Percentiles rank a stretch among this genome's conserved stretches.
Conservation (phyloP, 345 rosid genomes). For the Erodium maritimum region DNA sequence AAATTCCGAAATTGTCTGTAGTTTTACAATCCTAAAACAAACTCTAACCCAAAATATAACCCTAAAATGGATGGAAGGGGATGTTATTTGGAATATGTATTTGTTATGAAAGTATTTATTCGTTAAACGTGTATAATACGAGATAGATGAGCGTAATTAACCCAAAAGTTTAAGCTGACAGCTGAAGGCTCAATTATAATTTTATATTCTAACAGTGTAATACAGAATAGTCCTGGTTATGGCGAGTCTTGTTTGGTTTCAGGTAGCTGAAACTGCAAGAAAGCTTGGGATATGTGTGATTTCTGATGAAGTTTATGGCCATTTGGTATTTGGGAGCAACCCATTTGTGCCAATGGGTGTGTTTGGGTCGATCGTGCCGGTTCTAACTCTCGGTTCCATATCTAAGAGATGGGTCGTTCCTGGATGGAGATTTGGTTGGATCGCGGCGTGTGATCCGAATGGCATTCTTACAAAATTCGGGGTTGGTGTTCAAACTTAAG, state of each 20-base stretch:
- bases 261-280: slow-evolving; percentile 50
- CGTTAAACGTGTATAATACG: too few species aligned
- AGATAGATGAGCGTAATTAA: too few species aligned
- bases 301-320: slow-evolving; percentile 56
- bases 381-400: slow-evolving; percentile 53
- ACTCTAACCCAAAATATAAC: too few species aligned
- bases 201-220: too few species aligned
- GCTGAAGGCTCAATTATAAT: too few species aligned
- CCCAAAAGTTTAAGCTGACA: too few species aligned
- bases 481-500: slow-evolving; percentile 15
- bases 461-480: slow-evolving; percentile 36
- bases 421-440: slow-evolving; percentile 81
- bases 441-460: slow-evolving; percentile 41
- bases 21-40: too few species aligned
- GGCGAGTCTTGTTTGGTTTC: neutral
- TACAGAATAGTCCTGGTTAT: slow-evolving; percentile 42
- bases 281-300: slow-evolving; percentile 60
- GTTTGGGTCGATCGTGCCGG: slow-evolving; percentile 44
- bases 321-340: slow-evolving; percentile 39
- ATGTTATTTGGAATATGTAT: too few species aligned
- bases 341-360: slow-evolving; percentile 59
- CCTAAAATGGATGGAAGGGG: too few species aligned
- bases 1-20: too few species aligned
- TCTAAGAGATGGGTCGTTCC: slow-evolving; percentile 77
- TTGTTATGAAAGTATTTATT: too few species aligned